Base-by-base conservation (phyloP, 1,284 basidiomycete genomes). In the Bondarzewia mesenterica region DNA sequence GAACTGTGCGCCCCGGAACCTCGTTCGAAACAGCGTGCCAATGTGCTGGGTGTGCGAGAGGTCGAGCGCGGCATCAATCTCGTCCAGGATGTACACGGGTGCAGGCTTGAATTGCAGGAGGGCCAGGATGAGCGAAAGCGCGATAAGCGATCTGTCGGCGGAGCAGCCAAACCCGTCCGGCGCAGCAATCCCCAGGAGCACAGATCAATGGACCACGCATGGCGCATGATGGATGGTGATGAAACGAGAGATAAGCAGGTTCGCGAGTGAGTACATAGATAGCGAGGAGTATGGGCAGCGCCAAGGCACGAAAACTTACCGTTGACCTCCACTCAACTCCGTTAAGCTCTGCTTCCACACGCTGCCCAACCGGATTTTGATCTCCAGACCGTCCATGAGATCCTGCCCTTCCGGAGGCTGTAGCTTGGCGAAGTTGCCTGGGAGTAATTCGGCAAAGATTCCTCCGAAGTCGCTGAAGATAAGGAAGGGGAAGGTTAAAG, bases 21-120 rank as follows among this genome's bases (percentile, higher is more conserved):
- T 82, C 42, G 86, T 95, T 43, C 89, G 79, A 80, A 98, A 97
- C 15, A 98, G 79, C 58, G 94, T 92, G 21, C 95, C 95, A 53
- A 99, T 97, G 66, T 98, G 92, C 61, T 96, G 88, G 7, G 95
- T 98, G 61, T 98, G 94, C 42, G 91, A 93, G 20, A 98, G 72
- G 69, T 99, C 95, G 40, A 97, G 79, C 5, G 94, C 94, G 0
- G 94, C 93, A 67, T 98, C 93, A 58, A 99, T 96, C 70, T 99
- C 96, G 69, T 99, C 96, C 20, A 99, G 78, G 61, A 99, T 98
- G 67, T 99, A 98, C 92, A 99, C 95, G 0, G 93, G 96, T n/a
- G 95, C 94, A 2, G 95, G 93, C 64, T 98, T 97, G 79, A 98
- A 98, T 67, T 98, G 94, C 29, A 99, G 78, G 36, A 99, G 78